A percentile compares a stretch with the other conserved stretches of the same genome.
These are phyloP conservation scores for Serendipita sp. DNA, from an alignment of 768 basidiomycete genomes.

Conservation along the genomic window DNA sequence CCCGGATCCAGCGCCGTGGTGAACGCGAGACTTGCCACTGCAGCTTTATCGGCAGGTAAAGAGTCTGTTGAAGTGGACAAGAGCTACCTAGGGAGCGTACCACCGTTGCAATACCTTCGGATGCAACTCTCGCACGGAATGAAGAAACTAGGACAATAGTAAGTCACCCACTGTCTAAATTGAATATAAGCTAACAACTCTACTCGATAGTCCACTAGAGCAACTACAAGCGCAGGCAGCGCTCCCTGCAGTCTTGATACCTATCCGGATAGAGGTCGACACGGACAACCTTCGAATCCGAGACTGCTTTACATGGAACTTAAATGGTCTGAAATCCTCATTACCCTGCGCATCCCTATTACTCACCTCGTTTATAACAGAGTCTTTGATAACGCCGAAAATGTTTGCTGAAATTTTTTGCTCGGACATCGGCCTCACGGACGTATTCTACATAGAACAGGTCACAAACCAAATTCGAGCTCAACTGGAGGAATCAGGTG, in stretches of 20 bases:
- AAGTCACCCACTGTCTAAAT: neutral
- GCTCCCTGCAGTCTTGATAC: slow-evolving; percentile 46
- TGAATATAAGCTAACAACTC: neutral
- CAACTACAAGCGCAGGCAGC: slow-evolving; percentile 46
- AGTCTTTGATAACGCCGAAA: slow-evolving; percentile 54
- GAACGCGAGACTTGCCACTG: slow-evolving; percentile 17
- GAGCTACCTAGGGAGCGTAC: slow-evolving; percentile 76
- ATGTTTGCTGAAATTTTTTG: slow-evolving; percentile 78
- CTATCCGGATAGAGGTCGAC: slow-evolving; percentile 91
- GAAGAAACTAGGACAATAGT: slow-evolving; percentile 5
- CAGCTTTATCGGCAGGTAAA: slow-evolving; percentile 17
- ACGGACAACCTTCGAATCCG: slow-evolving; percentile 81
- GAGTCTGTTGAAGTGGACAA: slow-evolving; percentile 62
- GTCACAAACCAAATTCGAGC: slow-evolving; percentile 76
- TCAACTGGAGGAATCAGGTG: slow-evolving; percentile 82
- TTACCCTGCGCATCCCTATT: neutral
- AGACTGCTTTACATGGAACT: slow-evolving; percentile 93
- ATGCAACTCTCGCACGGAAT: slow-evolving; percentile 20
- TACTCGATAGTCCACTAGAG: slow-evolving; percentile 34
- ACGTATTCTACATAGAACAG: slow-evolving; percentile 53
- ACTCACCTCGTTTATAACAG: neutral
- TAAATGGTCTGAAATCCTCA: slow-evolving; percentile 43
- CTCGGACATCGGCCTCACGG: slow-evolving; percentile 61
- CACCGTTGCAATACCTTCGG: slow-evolving; percentile 64
- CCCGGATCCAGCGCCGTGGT: slow-evolving; percentile 18